Evolutionary conservation across 176 grass and related monocot genomes (phyloP).

Genomic region (Lolium multiflorum): DNA sequence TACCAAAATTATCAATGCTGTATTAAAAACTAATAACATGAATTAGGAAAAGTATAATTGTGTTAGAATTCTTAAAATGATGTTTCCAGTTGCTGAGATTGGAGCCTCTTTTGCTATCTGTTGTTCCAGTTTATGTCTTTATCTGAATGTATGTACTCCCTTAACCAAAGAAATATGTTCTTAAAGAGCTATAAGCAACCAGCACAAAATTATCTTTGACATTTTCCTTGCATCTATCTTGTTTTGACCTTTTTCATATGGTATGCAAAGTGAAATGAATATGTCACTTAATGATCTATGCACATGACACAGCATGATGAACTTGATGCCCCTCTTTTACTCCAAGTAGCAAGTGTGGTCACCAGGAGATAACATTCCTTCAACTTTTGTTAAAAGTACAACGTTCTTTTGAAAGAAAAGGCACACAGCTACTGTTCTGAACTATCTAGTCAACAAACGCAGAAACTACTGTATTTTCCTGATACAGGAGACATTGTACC

Average conservation of each 20-base stretch:
- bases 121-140: background rate
- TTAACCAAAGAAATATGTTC: background rate
- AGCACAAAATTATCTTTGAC: background rate
- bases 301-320: conserved; percentile 38
- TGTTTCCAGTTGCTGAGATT: too few species aligned
- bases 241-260: conserved; percentile 19
- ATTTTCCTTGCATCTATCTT: background rate
- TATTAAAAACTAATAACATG: background rate
- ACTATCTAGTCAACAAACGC: background rate
- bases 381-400: background rate
- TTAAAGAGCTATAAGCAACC: background rate
- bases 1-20: background rate
- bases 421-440: background rate
- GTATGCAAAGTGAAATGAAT: conserved; percentile 1
- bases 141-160: background rate
- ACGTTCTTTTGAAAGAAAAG: background rate
- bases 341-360: conserved; percentile 46
- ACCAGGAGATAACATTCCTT: conserved; percentile 16
- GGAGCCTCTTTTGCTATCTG: too few species aligned
- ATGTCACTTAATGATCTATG: conserved; percentile 20
- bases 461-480: background rate
- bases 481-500: background rate
- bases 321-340: conserved; percentile 50
- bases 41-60: background rate
- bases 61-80: background rate